Conservation (phyloP, 768 basidiomycete genomes). For the Podaxis sp. region DNA sequence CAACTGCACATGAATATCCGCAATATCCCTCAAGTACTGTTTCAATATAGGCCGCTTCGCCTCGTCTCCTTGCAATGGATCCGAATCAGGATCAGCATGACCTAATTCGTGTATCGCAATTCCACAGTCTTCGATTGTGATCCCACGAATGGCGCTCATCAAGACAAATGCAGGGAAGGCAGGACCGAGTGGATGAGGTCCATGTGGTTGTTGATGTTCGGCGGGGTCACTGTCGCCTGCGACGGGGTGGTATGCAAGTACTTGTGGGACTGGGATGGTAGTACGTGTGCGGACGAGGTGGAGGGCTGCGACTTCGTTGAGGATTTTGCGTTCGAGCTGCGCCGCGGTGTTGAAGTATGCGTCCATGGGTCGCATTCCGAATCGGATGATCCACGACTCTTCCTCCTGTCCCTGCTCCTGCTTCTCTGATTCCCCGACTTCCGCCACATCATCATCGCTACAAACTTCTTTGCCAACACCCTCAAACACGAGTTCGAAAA, state of each 20-base stretch:
- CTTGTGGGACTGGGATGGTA: conserved; percentile 40
- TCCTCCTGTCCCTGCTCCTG: conserved; percentile 16
- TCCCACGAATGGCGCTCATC: conserved; percentile 40
- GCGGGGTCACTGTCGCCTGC: conserved; percentile 7
- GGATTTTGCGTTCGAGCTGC: conserved; percentile 43
- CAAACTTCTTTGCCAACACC: not conserved
- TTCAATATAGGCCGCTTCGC: conserved; percentile 34
- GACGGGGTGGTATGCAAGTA: conserved; percentile 35
- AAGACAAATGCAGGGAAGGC: conserved; percentile 41
- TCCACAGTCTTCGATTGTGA: conserved; percentile 42
- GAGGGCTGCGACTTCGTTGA: conserved; percentile 43
- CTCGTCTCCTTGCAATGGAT: conserved; percentile 34
- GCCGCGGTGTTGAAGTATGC: conserved; percentile 42
- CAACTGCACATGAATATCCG: conserved; percentile 40
- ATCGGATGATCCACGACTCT: conserved; percentile 40
- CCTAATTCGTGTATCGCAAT: conserved; percentile 35
- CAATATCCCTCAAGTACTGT: conserved; percentile 39
- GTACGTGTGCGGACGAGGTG: conserved; percentile 39
- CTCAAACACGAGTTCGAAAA: conserved; percentile 36
- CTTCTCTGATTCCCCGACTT: not conserved
- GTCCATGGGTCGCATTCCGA: conserved; percentile 37
- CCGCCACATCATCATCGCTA: not conserved
- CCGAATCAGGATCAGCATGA: conserved; percentile 23
- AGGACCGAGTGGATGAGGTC: conserved; percentile 34
- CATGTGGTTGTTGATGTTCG: conserved; percentile 20